Evolutionary conservation across 106 monocot species (phyloP).

Genomic region (Allium cepa): DNA sequence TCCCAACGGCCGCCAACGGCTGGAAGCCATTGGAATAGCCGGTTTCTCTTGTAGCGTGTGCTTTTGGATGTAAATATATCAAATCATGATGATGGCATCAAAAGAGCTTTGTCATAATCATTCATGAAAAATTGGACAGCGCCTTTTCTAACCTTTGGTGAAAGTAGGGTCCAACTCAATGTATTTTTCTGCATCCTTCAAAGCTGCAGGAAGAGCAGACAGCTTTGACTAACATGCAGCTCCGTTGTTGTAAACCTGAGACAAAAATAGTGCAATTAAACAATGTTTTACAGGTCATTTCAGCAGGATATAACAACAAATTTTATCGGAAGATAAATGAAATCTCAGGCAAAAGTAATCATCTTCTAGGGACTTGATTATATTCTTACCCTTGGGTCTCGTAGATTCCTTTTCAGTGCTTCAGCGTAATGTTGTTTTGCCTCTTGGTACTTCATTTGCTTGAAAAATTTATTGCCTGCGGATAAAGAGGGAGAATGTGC

Average conservation of each 20-base stretch:
- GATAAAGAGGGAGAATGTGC: no score
- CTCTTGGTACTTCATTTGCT: slow-evolving; percentile 79
- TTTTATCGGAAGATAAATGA: no score
- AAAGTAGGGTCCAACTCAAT: slow-evolving; percentile 93
- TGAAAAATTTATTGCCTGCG: slow-evolving; percentile 85
- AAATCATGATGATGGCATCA: no score
- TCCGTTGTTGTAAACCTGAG: slow-evolving; percentile 82
- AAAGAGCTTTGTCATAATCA: slow-evolving; percentile 77
- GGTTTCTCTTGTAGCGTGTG: no score
- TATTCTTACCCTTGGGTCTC: slow-evolving; percentile 37
- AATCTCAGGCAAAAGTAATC: no score
- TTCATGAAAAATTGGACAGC: slow-evolving; percentile 95
- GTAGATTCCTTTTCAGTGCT: slow-evolving; percentile 86
- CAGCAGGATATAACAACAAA: no score
- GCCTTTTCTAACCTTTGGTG: slow-evolving; percentile 90
- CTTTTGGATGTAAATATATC: no score
- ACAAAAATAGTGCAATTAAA: no score
- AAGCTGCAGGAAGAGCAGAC: slow-evolving; percentile 82
- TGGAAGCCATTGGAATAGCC: no score
- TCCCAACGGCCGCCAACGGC: no score
- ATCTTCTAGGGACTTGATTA: no score
- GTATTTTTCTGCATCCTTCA: slow-evolving; percentile 97
- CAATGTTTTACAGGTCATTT: no score
- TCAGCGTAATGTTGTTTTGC: slow-evolving; percentile 88
- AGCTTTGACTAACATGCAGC: slow-evolving; percentile 97